Evolutionary conservation across 495 filamentous ascomycete genomes (phyloP).

Genomic region (Aspergillus funiculosus): DNA sequence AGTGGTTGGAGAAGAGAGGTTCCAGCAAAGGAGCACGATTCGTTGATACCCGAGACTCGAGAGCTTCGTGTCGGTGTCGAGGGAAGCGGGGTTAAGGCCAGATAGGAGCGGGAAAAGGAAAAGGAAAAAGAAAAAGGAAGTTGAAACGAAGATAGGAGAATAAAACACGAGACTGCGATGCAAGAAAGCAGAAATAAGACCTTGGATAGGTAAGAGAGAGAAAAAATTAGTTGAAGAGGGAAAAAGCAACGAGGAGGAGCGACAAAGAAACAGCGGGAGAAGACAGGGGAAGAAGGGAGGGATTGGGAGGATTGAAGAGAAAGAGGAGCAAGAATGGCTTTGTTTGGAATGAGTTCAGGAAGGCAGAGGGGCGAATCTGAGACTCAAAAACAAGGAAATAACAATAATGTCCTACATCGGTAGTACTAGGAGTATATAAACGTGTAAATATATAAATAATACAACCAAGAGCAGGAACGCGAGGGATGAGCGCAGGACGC

Average conservation of each 20-base stretch:
- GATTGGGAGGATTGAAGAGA: neutral
- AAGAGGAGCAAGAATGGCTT: conserved; percentile 7
- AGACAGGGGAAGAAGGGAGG: too few species aligned
- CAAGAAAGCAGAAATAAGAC: conserved; percentile 1
- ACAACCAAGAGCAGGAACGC: too few species aligned
- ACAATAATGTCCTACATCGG: too few species aligned
- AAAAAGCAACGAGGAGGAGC: conserved; percentile 3
- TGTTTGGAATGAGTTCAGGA: too few species aligned
- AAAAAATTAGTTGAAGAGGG: conserved; percentile 1
- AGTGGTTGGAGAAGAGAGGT: neutral
- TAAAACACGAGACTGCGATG: conserved; percentile 5
- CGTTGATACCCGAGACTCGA: too few species aligned
- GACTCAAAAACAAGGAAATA: too few species aligned
- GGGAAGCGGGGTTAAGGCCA: conserved; percentile 2
- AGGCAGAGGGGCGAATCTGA: too few species aligned
- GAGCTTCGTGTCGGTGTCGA: neutral
- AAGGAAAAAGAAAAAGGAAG: conserved; percentile 6
- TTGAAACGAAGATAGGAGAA: conserved; percentile 7
- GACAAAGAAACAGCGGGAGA: neutral
- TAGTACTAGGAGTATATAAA: too few species aligned
- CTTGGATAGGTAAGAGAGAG: neutral
- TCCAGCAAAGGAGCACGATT: too few species aligned
- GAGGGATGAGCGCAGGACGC: too few species aligned
- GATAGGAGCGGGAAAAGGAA: neutral
- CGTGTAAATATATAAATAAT: too few species aligned